Percentiles rank a stretch among this genome's conserved stretches.
Evolutionary conservation across 805 yeast species (phyloP).

Genomic region (Wickerhamiella shivajii): DNA sequence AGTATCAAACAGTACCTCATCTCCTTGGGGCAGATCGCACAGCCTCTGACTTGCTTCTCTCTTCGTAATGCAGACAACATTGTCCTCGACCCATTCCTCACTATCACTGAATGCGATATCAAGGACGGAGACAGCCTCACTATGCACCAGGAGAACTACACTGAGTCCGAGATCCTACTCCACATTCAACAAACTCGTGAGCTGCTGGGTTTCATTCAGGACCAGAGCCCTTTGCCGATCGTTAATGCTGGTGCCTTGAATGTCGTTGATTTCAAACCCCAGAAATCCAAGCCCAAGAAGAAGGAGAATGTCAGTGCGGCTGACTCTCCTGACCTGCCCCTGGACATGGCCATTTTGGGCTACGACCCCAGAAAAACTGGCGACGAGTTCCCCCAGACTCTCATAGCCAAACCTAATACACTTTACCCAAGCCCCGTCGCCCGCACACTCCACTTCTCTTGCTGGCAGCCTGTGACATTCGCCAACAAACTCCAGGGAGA

Average conservation of each 20-base stretch:
- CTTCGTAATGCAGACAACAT: conserved; percentile 29
- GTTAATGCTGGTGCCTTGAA: conserved; percentile 15
- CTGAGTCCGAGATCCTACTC: conserved; percentile 40
- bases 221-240: conserved; percentile 19
- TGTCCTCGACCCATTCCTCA: conserved; percentile 23
- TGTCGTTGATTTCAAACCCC: conserved; percentile 19
- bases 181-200: conserved; percentile 56
- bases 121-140: conserved; percentile 28
- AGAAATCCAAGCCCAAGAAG: conserved; percentile 10
- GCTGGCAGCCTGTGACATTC: conserved; percentile 78
- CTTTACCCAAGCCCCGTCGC: conserved; percentile 25
- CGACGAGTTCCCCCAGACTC: not conserved
- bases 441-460: conserved; percentile 52
- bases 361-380: conserved; percentile 1
- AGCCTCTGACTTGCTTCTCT: conserved; percentile 43
- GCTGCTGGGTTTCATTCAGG: conserved; percentile 33
- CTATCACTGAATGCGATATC: conserved; percentile 22
- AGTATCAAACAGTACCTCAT: conserved; percentile 45
- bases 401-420: conserved; percentile 12
- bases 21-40: conserved; percentile 42
- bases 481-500: conserved; percentile 55
- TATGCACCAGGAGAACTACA: conserved; percentile 43
- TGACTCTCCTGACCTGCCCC: conserved; percentile 8
- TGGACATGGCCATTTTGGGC: conserved; percentile 13
- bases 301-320: conserved; percentile 10